Percentiles rank a stretch among this genome's conserved stretches.
Evolutionary conservation across 169 alveolate genomes (phyloP).

Genomic region (Plasmodium vinckei): DNA sequence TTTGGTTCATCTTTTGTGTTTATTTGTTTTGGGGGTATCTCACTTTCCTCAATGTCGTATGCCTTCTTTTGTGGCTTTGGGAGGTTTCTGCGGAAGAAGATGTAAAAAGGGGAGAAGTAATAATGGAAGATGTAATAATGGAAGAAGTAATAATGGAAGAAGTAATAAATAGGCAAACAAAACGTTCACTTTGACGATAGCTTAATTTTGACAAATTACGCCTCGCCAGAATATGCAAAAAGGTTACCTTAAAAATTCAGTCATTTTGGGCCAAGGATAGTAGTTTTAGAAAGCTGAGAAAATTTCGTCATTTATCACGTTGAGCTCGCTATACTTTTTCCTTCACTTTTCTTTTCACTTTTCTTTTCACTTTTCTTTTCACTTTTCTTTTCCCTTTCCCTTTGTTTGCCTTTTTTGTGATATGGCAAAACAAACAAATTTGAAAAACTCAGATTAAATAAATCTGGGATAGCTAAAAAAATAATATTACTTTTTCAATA

Average conservation of each 20-base stretch:
- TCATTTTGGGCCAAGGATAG: conserved; percentile 8
- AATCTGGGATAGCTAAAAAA: no score
- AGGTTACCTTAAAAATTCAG: conserved; percentile 61
- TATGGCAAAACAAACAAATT: no score
- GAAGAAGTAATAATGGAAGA: no score
- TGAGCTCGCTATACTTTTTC: neutral
- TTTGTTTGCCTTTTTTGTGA: neutral
- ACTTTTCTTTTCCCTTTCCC: no score
- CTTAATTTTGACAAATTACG: no score
- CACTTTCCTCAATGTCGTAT: neutral
- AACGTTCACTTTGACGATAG: no score
- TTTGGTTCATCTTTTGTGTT: conserved; percentile 6
- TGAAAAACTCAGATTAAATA: no score
- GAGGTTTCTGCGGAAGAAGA: conserved; percentile 46
- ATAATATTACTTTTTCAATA: no score
- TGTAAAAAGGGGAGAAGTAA: neutral
- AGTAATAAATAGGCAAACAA: no score
- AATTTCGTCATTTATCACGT: neutral
- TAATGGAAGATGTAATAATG: neutral
- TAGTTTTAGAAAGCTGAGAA: no score
- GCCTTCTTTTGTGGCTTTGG: conserved; percentile 47
- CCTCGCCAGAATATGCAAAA: no score
- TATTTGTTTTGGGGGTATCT: neutral
- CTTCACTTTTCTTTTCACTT: no score
- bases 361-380: neutral